phyloP scores from a whole-genome alignment of 2,329 filamentous ascomycete species.

The Polychaeton citri region DNA sequence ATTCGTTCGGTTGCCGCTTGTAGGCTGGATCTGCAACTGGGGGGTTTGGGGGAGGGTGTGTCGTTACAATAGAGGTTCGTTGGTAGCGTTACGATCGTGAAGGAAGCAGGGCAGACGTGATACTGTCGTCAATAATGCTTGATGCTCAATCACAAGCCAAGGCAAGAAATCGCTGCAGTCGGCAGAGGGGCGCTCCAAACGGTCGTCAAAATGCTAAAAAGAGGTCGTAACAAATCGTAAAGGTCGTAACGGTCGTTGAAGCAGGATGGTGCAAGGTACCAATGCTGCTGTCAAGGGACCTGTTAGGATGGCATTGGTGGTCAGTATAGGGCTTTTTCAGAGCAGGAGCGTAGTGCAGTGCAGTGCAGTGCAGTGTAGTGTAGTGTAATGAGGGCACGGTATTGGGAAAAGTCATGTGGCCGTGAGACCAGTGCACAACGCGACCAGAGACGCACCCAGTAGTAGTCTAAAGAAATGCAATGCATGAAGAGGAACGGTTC shows the following conservation, averaged over 20 bases:
- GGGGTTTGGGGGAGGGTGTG: conserved; percentile 1
- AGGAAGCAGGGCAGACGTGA: conserved; percentile 1
- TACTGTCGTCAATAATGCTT: conserved; percentile 10
- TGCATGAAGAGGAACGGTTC: conserved; percentile 20
- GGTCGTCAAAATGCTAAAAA: conserved; percentile 19
- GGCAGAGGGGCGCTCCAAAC: conserved; percentile 2
- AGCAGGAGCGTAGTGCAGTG: conserved; percentile 4
- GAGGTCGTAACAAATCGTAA: conserved; percentile 16
- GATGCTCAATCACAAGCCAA: conserved; percentile 13
- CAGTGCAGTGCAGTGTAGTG: no score
- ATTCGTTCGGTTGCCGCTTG: no score
- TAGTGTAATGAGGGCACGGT: conserved; percentile 5
- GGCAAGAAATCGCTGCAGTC: conserved; percentile 11
- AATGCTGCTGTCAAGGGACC: neutral
- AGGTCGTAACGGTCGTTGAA: conserved; percentile 21
- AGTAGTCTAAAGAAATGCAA: conserved; percentile 20
- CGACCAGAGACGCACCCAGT: conserved; percentile 16
- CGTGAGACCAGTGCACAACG: conserved; percentile 17
- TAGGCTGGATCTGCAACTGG: no score
- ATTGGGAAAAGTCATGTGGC: conserved; percentile 8
- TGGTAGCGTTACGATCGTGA: conserved; percentile 8
- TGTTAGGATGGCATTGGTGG: neutral
- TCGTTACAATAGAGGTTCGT: conserved; percentile 3
- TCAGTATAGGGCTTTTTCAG: neutral
- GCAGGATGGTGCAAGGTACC: no score